Evolutionary conservation across 176 grass and related monocot genomes (phyloP).

Genomic region (Eleusine indica): DNA sequence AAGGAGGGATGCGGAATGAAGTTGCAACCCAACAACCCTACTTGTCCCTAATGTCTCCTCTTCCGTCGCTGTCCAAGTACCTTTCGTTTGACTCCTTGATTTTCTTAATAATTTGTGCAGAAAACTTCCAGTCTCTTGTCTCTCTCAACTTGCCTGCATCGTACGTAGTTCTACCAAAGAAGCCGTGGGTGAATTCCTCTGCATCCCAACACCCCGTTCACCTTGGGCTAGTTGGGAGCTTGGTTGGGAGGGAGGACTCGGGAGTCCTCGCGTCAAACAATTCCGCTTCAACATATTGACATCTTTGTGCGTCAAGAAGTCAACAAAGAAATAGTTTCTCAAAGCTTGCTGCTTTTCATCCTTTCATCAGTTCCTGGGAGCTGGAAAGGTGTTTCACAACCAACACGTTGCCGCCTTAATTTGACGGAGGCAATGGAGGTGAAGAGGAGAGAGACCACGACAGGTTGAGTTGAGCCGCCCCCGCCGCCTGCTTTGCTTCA

Average conservation of each 20-base stretch:
- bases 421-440: slow-evolving; percentile 20
- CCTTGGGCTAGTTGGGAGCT: background rate
- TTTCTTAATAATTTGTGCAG: background rate
- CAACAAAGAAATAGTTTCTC: background rate
- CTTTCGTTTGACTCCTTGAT: slow-evolving; percentile 41
- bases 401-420: background rate
- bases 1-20: slow-evolving; percentile 22
- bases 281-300: slow-evolving; percentile 18
- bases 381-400: background rate
- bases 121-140: background rate
- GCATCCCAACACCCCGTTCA: slow-evolving; percentile 4
- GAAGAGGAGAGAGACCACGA: background rate
- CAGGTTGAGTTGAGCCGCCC: slow-evolving; percentile 29
- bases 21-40: background rate
- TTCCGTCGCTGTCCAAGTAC: slow-evolving; percentile 35
- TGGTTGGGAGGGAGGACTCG: no score
- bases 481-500: background rate
- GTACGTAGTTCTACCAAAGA: background rate
- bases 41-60: background rate
- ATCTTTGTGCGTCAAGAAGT: background rate
- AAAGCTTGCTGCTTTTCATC: background rate
- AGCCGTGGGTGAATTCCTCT: slow-evolving; percentile 21
- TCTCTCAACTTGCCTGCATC: background rate
- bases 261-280: background rate
- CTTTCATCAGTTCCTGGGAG: background rate